Percentiles rank a stretch among this genome's conserved stretches.
Evolutionary conservation across 176 grass and related monocot species (phyloP).

Genomic region (Coix lacrymajobi): DNA sequence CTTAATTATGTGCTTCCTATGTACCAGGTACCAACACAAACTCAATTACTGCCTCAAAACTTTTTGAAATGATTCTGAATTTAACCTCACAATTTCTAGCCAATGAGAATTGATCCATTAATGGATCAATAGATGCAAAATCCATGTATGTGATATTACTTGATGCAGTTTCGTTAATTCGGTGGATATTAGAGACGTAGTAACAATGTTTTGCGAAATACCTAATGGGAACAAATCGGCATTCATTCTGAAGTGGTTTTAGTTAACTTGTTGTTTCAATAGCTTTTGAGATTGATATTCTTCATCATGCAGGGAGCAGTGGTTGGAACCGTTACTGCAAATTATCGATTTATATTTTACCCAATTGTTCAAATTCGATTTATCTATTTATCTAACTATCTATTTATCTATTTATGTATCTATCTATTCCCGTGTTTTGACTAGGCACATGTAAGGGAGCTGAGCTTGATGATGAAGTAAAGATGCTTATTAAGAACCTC

Average conservation of each 20-base stretch:
- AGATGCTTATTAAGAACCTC: conserved; percentile 83
- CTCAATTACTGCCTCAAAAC: not conserved
- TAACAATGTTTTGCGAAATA: conserved; percentile 70
- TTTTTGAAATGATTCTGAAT: not conserved
- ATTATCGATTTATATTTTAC: conserved; percentile 14
- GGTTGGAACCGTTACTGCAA: conserved; percentile 61
- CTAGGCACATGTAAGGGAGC: conserved; percentile 75
- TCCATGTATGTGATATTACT: conserved; percentile 69
- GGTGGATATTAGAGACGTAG: conserved; percentile 69
- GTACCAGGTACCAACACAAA: too few species aligned
- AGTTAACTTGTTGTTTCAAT: not conserved
- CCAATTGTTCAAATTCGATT: not conserved
- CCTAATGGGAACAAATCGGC: conserved; percentile 57
- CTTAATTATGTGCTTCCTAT: too few species aligned
- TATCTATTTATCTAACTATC: too few species aligned
- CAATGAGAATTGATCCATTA: conserved; percentile 63
- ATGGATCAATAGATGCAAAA: conserved; percentile 93
- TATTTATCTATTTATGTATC: not conserved
- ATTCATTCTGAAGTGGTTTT: not conserved
- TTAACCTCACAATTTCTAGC: conserved; percentile 23
- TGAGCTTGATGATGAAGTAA: conserved; percentile 99
- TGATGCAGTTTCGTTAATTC: conserved; percentile 67
- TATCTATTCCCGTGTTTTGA: too few species aligned
- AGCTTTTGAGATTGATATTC: conserved; percentile 5
- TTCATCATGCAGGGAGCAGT: conserved; percentile 34